Evolutionary conservation across 2,329 filamentous ascomycete genomes (phyloP).

Genomic region (Pseudogymnoascus sp.): DNA sequence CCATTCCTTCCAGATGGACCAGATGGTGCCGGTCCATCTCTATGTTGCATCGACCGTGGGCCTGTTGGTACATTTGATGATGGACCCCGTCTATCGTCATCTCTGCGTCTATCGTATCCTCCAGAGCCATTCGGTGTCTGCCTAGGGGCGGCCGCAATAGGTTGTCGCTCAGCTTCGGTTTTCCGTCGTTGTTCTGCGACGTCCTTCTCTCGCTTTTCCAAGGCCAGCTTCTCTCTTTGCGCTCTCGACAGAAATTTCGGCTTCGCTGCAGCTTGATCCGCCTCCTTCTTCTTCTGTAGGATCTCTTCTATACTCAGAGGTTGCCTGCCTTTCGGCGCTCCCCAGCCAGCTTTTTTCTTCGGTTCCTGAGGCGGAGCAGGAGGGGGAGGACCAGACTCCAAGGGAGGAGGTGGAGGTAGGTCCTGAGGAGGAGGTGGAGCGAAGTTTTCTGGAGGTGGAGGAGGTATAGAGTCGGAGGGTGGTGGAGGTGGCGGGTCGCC

Average conservation of each 20-base stretch:
- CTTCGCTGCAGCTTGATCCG: slow-evolving; percentile 76
- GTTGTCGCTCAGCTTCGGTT: slow-evolving; percentile 25
- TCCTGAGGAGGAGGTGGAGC: slow-evolving; percentile 36
- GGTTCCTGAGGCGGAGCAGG: slow-evolving; percentile 34
- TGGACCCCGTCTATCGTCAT: slow-evolving; percentile 22
- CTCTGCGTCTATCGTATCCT: slow-evolving; percentile 19
- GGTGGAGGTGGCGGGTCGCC: slow-evolving; percentile 26
- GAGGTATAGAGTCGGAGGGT: slow-evolving; percentile 21
- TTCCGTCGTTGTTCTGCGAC: slow-evolving; percentile 54
- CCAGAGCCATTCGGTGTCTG: slow-evolving; percentile 20
- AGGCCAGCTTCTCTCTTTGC: slow-evolving; percentile 69
- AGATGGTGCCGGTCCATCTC: slow-evolving; percentile 34
- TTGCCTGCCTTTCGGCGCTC: slow-evolving; percentile 29
- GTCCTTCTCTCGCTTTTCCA: slow-evolving; percentile 70
- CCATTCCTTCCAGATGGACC: slow-evolving; percentile 39
- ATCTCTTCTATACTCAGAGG: slow-evolving; percentile 82
- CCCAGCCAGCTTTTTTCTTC: slow-evolving; percentile 50
- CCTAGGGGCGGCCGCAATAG: slow-evolving; percentile 10
- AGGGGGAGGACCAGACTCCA: slow-evolving; percentile 34
- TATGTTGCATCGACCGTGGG: slow-evolving; percentile 58
- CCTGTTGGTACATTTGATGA: slow-evolving; percentile 54
- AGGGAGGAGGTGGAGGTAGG: slow-evolving; percentile 30
- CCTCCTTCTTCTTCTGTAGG: slow-evolving; percentile 74
- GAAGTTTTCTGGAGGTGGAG: slow-evolving; percentile 33
- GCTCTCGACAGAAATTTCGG: slow-evolving; percentile 82